Percentiles rank a stretch among this genome's conserved stretches.
phyloP scores from a whole-genome alignment of 768 basidiomycete genomes.

The Tylopilus cervinicoccineus region DNA sequence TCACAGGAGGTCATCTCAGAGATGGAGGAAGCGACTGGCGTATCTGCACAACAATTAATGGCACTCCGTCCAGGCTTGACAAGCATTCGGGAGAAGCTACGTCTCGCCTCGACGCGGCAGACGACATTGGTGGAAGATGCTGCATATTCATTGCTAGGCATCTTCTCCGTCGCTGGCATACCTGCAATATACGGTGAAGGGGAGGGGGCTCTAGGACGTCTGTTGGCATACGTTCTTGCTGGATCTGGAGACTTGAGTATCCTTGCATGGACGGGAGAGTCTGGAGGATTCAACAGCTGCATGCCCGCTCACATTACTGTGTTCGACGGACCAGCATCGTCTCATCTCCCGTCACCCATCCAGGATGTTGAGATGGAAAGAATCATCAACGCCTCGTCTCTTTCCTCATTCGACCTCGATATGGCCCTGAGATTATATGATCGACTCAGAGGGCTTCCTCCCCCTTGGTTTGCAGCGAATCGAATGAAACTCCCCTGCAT shows the following conservation, averaged over 20 bases:
- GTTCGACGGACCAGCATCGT: background rate
- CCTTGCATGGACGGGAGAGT: too few relatives aligned
- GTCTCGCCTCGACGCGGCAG: too few relatives aligned
- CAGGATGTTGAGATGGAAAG: background rate
- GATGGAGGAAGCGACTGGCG: background rate
- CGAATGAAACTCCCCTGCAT: constrained; percentile 8
- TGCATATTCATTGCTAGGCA: too few relatives aligned
- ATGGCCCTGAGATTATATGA: background rate
- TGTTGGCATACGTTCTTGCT: background rate
- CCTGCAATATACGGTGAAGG: background rate
- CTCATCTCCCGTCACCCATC: too few relatives aligned
- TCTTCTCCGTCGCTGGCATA: too few relatives aligned
- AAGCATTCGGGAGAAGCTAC: too few relatives aligned
- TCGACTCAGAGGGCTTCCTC: background rate
- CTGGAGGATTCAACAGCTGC: background rate
- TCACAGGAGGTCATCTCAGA: background rate
- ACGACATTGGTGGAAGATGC: too few relatives aligned
- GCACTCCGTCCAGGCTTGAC: too few relatives aligned
- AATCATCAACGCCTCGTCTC: too few relatives aligned
- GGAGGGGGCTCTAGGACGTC: background rate
- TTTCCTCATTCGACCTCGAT: too few relatives aligned
- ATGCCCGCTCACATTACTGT: background rate
- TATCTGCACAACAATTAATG: too few relatives aligned
- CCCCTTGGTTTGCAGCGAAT: constrained; percentile 1
- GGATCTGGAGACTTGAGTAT: background rate